A percentile compares a stretch with the other conserved stretches of the same genome.
Conservation (phyloP, 2,329 filamentous ascomycete genomes). For the Colletotrichum theobromicola region DNA sequence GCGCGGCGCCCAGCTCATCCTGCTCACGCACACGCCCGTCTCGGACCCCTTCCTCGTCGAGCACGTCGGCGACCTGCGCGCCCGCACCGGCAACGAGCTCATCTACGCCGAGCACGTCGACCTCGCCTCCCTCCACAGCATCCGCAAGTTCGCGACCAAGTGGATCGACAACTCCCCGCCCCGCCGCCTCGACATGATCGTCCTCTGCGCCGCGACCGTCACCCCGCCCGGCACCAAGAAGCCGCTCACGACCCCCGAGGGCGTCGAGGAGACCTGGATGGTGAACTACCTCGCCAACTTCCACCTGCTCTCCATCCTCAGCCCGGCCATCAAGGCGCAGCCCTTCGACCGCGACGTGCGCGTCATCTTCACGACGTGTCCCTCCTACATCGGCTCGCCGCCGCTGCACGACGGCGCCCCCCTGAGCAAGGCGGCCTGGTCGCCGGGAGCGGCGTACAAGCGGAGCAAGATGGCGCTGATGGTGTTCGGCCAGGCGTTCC, state of each 20-base stretch:
- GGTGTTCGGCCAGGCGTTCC: constrained; percentile 87
- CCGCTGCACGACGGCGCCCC: constrained; percentile 58
- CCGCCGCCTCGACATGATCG: constrained; percentile 85
- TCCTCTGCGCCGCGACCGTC: constrained; percentile 83
- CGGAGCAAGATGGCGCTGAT: constrained; percentile 81
- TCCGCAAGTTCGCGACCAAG: constrained; percentile 92
- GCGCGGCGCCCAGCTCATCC: constrained; percentile 87
- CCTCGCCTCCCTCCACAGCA: constrained; percentile 84
- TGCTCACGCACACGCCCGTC: constrained; percentile 83
- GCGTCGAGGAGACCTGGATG: constrained; percentile 89
- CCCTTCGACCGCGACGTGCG: constrained; percentile 93
- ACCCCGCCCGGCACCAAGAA: constrained; percentile 70
- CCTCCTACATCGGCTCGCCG: constrained; percentile 82
- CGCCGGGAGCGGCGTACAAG: constrained; percentile 64
- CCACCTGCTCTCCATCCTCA: constrained; percentile 89
- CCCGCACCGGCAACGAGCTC: constrained; percentile 78
- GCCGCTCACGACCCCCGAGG: constrained; percentile 70
- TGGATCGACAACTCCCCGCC: constrained; percentile 97
- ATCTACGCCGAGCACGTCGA: constrained; percentile 97
- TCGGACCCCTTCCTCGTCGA: constrained; percentile 90
- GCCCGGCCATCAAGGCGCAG: constrained; percentile 87
- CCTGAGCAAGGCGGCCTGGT: constrained; percentile 55
- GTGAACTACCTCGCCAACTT: constrained; percentile 97
- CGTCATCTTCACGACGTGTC: constrained; percentile 85
- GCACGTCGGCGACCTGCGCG: constrained; percentile 87